Percentiles rank a stretch among this genome's conserved stretches.
These are phyloP conservation scores for Solanum hybrid DNA, from an alignment of 305 asterid species.

Conservation along the genomic window DNA sequence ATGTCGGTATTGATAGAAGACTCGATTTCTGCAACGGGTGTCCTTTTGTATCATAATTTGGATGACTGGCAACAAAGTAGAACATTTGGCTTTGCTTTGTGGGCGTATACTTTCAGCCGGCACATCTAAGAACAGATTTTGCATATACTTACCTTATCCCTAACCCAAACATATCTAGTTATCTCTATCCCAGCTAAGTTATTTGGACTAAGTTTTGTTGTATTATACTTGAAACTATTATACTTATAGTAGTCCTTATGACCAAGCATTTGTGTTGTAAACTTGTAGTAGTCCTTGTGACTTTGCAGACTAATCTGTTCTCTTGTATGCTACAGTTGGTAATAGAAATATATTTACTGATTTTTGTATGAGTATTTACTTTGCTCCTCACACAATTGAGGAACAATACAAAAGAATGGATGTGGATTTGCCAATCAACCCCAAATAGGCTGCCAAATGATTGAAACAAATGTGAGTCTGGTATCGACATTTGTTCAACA, in stretches of 20 bases:
- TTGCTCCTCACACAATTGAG: not conserved
- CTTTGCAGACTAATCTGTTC: not conserved
- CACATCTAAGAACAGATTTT: not conserved
- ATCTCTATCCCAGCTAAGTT: not conserved
- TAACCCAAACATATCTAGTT: not conserved
- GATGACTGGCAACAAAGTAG: not conserved
- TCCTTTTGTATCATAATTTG: not conserved
- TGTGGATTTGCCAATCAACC: not conserved
- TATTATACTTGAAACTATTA: not conserved
- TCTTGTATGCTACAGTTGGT: not conserved
- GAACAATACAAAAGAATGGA: not conserved
- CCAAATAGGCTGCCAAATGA: not conserved
- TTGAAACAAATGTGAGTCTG: not conserved
- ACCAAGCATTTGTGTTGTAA: not conserved
- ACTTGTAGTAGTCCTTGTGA: not conserved
- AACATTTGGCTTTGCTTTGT: not conserved
- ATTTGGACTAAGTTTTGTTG: not conserved
- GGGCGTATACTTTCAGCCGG: not conserved
- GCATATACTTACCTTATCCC: not conserved
- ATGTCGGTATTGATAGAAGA: not conserved
- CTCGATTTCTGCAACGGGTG: not conserved
- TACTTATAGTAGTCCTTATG: not conserved
- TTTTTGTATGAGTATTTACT: not conserved
- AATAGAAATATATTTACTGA: not conserved
- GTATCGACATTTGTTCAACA: not conserved